Evolutionary conservation across 2,329 filamentous ascomycete genomes (phyloP).

Genomic region (Epichloe gansuensis): DNA sequence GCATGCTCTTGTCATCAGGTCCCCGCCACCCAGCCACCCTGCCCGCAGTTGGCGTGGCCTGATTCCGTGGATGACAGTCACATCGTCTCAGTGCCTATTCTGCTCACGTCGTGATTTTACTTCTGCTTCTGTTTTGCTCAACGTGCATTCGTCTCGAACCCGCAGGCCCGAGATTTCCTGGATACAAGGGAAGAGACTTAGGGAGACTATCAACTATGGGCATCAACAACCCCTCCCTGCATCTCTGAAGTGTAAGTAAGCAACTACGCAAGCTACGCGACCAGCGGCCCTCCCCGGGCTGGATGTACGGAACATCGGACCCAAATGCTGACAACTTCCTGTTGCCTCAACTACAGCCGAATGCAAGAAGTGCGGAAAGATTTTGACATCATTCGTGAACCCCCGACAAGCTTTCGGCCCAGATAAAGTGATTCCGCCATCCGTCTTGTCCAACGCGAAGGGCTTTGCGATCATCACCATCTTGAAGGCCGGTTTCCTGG

Average conservation of each 20-base stretch:
- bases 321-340: not conserved
- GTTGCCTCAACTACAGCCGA: slow-evolving; percentile 51
- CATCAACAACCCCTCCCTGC: slow-evolving; percentile 54
- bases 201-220: slow-evolving; percentile 33
- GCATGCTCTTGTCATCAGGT: not conserved
- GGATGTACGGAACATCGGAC: not conserved
- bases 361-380: slow-evolving; percentile 95
- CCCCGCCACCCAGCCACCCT: not conserved
- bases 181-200: not conserved
- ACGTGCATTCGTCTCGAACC: not conserved
- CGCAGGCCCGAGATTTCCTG: not conserved
- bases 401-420: slow-evolving; percentile 87
- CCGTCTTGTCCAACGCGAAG: slow-evolving; percentile 83
- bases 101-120: not conserved
- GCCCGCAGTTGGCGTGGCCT: not conserved
- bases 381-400: slow-evolving; percentile 88
- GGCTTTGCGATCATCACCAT: slow-evolving; percentile 79
- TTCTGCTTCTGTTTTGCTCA: not conserved
- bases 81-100: not conserved
- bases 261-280: slow-evolving; percentile 12
- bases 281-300: not conserved
- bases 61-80: not conserved
- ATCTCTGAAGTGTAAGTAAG: slow-evolving; percentile 59
- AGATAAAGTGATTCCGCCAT: slow-evolving; percentile 92
- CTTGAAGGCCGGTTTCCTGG: slow-evolving; percentile 77